Evolutionary conservation across 1,284 basidiomycete genomes (phyloP), one percentile per base, ranked within the genome.

Genomic region (Ceratobasidium sp.): DNA sequence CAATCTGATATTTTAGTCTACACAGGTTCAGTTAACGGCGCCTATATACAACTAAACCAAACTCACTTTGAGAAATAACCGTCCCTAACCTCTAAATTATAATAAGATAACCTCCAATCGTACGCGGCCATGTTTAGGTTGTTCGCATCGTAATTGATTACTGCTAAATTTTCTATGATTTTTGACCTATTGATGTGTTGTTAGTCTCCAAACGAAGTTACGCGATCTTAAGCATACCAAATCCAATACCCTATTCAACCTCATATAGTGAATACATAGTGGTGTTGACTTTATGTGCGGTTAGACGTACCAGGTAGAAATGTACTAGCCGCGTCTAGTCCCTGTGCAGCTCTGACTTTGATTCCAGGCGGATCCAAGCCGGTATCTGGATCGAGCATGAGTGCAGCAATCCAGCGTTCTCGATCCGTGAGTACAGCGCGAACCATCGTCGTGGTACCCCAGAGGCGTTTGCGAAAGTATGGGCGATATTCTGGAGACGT

Each of bases 121-220:
- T 96, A 97, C 13, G 95, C 92, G 0, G 95, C 95, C 61, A 97
- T 89, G 80, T 93, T 89, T 79, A 98, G 87, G 80, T 96, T 96
- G 82, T 97, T 96, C 2, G 94, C 94, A 82, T 97, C 96, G 82
- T 98, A 98, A 81, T 93, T 93, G 26, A 97, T 89, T 1, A 93
- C 94, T 0, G 97, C 96, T 1, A 99, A 88, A 82, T 98, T 98
- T 84, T 98, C 93, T 13, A 99, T 92, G 75, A 98, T 94, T 85
- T 97, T 97, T 3, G 94, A 91, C 93, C 93, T 94, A 62, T 59
- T 33, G 13, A 38, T 12, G 33, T 5, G 28, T 50, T 59, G 56
- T 67, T 70, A 69, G 71, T 74, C 61, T 33, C 48, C 42, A 54
- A 76, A 28, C 40, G 42, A 69, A 10, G 17, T 1, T 26, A 15